These are phyloP conservation scores for Colletotrichum sp. DNA, from an alignment of 2,329 filamentous ascomycete genomes.

Conservation along the genomic window DNA sequence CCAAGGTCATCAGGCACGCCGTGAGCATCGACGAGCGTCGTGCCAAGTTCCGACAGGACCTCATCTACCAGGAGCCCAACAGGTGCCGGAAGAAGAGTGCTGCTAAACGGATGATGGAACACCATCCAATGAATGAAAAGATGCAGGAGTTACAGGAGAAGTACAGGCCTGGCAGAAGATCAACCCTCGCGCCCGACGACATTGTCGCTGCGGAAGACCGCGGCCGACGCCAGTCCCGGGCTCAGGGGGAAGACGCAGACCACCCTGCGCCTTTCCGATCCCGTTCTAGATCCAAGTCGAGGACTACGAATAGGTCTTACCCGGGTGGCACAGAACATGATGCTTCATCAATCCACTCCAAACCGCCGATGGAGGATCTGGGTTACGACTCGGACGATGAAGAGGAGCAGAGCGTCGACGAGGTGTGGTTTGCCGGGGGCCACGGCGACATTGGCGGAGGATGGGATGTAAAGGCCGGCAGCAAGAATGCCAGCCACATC, in stretches of 20 bases:
- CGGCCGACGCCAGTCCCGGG: not conserved
- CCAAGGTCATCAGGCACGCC: slow-evolving; percentile 69
- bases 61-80: slow-evolving; percentile 61
- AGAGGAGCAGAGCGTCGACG: slow-evolving; percentile 73
- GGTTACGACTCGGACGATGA: slow-evolving; percentile 50
- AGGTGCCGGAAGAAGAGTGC: slow-evolving; percentile 24
- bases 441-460: slow-evolving; percentile 83
- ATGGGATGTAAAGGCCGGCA: slow-evolving; percentile 63
- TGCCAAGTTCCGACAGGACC: slow-evolving; percentile 74
- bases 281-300: slow-evolving; percentile 34
- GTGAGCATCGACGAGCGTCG: slow-evolving; percentile 75
- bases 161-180: slow-evolving; percentile 32
- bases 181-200: slow-evolving; percentile 13
- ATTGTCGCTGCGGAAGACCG: slow-evolving; percentile 15
- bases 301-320: not conserved
- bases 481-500: slow-evolving; percentile 71
- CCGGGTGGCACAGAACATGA: not conserved
- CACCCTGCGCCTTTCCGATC: slow-evolving; percentile 47
- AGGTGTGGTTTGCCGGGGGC: slow-evolving; percentile 81
- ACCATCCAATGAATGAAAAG: slow-evolving; percentile 24
- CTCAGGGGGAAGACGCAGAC: slow-evolving; percentile 26
- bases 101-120: slow-evolving; percentile 24
- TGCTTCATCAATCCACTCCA: slow-evolving; percentile 8
- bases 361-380: slow-evolving; percentile 26
- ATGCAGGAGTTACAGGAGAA: slow-evolving; percentile 37